Base-by-base conservation (phyloP, 257 asterid genomes). In the Solanum bukasovii region DNA sequence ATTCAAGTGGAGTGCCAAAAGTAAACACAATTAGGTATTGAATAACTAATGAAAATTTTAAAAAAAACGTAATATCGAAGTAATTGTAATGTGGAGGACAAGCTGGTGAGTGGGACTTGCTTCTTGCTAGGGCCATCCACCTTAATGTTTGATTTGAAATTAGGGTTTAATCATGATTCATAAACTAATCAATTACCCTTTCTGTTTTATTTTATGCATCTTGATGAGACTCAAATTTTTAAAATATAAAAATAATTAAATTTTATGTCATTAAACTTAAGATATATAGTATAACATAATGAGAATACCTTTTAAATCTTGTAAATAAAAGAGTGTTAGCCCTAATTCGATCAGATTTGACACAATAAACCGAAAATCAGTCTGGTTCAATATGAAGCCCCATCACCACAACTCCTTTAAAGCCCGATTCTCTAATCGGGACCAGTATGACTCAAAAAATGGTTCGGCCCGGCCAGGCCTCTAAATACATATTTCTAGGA, bases 381-480 rank as follows among this genome's bases (percentile, higher is more conserved):
- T 52, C 4, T 21, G n/a, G 3, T 52, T 6, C 63, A 61, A 21
- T 29, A 61, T 61, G 0, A 59, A 21, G 5, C 2, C 0, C 25
- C 27, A 1, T 59, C 2, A 0, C 68, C 13, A 59, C 0, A 52
- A 52, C 23, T 7, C 63, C 23, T 52, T 52, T 52, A 52, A 52
- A 52, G 4, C n/a, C n/a, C 63, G 63, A 6, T 52, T 52, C 23
- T 52, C 63, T 6, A 18, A 52, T 18, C 3, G n/a, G 9, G 9
- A 16, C 23, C 1, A 52, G 4, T 52, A 16, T 52, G 0, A 18
- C 9, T 18, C 12, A 20, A 20, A 59, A 56, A 59, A 56, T 20
- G 25, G 12, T 0, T 1, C 25, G 0, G 5, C 12, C 27, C 25
- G 25, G 4, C 11, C 11, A 0, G 67, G 0, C 2, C 11, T 59